phyloP scores from a whole-genome alignment of 2,329 filamentous ascomycete genomes.

The Tolypocladium album region DNA sequence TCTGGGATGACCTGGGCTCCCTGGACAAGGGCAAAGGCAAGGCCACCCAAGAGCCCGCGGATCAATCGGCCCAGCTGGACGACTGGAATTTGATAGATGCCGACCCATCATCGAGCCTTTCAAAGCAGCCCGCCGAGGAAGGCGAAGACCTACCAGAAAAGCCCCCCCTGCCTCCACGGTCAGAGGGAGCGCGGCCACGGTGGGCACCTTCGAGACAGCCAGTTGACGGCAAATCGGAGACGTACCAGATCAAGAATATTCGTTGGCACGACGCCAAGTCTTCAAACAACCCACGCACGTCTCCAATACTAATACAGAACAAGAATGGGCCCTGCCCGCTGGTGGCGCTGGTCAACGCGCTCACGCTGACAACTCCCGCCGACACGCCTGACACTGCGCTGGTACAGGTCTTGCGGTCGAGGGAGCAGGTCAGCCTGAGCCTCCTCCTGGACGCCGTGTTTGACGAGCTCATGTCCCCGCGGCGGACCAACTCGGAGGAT shows the following conservation, averaged over 20 bases:
- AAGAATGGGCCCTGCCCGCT: conserved; percentile 90
- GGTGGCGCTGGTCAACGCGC: conserved; percentile 83
- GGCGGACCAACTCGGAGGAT: conserved; percentile 50
- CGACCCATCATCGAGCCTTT: conserved; percentile 17
- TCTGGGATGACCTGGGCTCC: conserved; percentile 37
- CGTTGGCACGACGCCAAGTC: conserved; percentile 64
- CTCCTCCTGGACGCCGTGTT: conserved; percentile 82
- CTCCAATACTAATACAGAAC: conserved; percentile 86
- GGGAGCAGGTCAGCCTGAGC: conserved; percentile 81
- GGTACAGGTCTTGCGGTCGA: conserved; percentile 63
- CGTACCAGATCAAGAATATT: conserved; percentile 88
- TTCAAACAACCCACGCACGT: conserved; percentile 55
- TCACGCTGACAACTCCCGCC: conserved; percentile 71
- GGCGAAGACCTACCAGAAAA: conserved; percentile 8
- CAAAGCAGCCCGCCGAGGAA: conserved; percentile 5
- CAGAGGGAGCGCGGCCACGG: conserved; percentile 14
- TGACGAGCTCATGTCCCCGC: conserved; percentile 78
- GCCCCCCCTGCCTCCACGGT: conserved; percentile 28
- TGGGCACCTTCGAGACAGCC: conserved; percentile 30
- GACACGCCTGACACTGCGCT: conserved; percentile 55
- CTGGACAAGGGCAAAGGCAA: conserved; percentile 31
- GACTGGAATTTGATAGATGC: conserved; percentile 43
- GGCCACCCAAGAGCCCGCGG: conserved; percentile 11
- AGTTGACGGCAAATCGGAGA: conserved; percentile 50
- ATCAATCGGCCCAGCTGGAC: conserved; percentile 18